Percentiles rank a stretch among this genome's conserved stretches.
phyloP scores from a whole-genome alignment of 345 rosid species.

The Brassica carinata region DNA sequence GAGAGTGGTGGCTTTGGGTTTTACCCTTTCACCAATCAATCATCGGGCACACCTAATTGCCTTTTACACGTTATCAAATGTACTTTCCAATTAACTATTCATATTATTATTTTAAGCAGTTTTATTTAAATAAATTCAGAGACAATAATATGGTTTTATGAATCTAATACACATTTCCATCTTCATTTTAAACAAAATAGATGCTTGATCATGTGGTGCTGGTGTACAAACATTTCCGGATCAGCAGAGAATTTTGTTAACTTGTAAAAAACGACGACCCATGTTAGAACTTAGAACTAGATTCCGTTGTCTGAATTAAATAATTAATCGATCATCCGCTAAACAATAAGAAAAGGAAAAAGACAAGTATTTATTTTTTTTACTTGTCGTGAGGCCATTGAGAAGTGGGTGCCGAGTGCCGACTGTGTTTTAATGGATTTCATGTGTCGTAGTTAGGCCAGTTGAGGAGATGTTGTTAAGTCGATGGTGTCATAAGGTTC shows the following conservation, averaged over 20 bases:
- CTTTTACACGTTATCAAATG: neutral
- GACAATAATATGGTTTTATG: slow-evolving; percentile 6
- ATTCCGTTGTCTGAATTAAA: neutral
- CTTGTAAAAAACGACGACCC: slow-evolving; percentile 9
- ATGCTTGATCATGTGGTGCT: slow-evolving; percentile 13
- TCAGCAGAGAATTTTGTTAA: neutral
- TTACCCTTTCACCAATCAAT: slow-evolving; percentile 21
- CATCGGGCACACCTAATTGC: slow-evolving; percentile 32
- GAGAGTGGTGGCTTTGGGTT: slow-evolving; percentile 20
- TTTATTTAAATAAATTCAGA: neutral
- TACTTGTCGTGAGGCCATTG: neutral
- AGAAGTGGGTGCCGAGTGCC: neutral
- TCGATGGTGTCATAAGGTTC: neutral
- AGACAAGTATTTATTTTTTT: too few species aligned
- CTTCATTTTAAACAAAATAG: neutral
- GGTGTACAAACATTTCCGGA: slow-evolving; percentile 15
- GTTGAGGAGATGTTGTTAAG: neutral
- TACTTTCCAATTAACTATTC: neutral
- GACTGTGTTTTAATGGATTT: neutral
- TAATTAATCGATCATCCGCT: neutral
- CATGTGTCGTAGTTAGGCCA: slow-evolving; percentile 22
- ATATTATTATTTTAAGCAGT: neutral
- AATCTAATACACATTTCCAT: neutral
- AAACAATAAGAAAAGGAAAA: neutral
- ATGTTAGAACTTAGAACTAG: slow-evolving; percentile 19